These are phyloP conservation scores for Boletus tylopilopsis DNA, from an alignment of 768 basidiomycete species.

Conservation along the genomic window DNA sequence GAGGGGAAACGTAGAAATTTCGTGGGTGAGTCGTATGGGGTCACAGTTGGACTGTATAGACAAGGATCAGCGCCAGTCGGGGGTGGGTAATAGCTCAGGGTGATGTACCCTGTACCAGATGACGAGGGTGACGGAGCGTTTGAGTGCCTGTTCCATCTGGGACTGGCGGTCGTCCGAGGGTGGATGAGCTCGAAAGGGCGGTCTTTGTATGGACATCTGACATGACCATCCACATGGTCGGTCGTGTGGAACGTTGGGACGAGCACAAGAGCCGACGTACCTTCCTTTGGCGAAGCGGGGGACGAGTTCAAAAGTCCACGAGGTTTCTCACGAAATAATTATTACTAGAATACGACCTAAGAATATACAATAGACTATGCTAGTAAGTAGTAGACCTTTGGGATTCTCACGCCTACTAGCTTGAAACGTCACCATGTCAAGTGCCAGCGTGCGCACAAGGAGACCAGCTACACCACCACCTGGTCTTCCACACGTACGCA, in stretches of 20 bases:
- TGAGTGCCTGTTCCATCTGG: conserved; percentile 37
- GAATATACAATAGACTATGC: no score
- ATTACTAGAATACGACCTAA: no score
- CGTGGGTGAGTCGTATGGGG: conserved; percentile 55
- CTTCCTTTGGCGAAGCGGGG: conserved; percentile 9
- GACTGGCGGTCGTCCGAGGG: conserved; percentile 24
- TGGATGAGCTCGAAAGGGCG: conserved; percentile 9
- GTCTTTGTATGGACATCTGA: conserved; percentile 25
- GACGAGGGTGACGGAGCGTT: conserved; percentile 58
- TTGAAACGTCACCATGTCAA: no score
- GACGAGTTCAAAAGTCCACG: conserved; percentile 19
- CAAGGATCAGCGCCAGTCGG: background rate
- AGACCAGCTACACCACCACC: conserved; percentile 67
- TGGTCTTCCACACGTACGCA: conserved; percentile 39
- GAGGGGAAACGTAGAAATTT: conserved; percentile 60
- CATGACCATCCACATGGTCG: conserved; percentile 1
- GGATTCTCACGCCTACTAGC: no score
- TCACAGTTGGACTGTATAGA: conserved; percentile 42
- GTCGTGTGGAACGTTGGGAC: background rate
- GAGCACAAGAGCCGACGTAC: conserved; percentile 5
- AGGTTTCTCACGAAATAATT: conserved; percentile 19
- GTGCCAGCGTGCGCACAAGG: conserved; percentile 56
- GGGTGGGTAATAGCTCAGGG: background rate
- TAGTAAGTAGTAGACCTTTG: no score
- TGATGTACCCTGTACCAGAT: conserved; percentile 63